A percentile compares a stretch with the other conserved stretches of the same genome.
Conservation (phyloP, 2,329 filamentous ascomycete species). For the Sphaerostilbella broomeana region DNA sequence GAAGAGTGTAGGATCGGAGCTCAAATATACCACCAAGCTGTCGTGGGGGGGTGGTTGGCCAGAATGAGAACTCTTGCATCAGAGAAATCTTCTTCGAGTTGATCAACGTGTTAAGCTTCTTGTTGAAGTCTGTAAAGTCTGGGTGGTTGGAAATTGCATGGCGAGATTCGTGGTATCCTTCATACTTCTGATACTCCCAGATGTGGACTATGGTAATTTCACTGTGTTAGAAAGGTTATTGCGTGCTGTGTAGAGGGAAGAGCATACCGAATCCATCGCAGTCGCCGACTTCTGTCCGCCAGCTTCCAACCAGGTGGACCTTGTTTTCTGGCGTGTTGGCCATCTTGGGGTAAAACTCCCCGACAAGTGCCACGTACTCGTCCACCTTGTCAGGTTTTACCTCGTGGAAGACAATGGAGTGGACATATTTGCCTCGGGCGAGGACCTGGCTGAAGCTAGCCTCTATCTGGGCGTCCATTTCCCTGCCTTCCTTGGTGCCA, state of each 20-base stretch:
- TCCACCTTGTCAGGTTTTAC: conserved; percentile 94
- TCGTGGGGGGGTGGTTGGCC: conserved; percentile 89
- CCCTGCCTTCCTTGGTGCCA: conserved; percentile 88
- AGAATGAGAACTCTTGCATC: conserved; percentile 99
- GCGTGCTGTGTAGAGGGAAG: background rate
- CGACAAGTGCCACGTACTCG: conserved; percentile 85
- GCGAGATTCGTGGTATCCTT: conserved; percentile 89
- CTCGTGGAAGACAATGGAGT: conserved; percentile 93
- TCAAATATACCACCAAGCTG: conserved; percentile 90
- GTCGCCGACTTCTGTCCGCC: conserved; percentile 95
- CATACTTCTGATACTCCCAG: conserved; percentile 98
- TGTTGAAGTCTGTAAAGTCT: conserved; percentile 77
- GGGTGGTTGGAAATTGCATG: conserved; percentile 77
- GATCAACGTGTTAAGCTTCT: conserved; percentile 79
- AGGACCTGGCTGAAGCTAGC: conserved; percentile 92
- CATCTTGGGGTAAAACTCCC: conserved; percentile 87
- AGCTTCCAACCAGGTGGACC: conserved; percentile 93
- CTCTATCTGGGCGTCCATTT: conserved; percentile 93
- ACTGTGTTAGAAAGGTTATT: background rate
- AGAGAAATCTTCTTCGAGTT: conserved; percentile 78
- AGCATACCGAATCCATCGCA: conserved; percentile 87
- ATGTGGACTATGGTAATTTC: conserved; percentile 69
- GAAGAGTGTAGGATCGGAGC: conserved; percentile 90
- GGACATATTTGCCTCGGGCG: conserved; percentile 94
- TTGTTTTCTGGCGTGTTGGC: conserved; percentile 80